Evolutionary conservation across 2,329 filamentous ascomycete species (phyloP).

Genomic region (Beauveria medogensis): DNA sequence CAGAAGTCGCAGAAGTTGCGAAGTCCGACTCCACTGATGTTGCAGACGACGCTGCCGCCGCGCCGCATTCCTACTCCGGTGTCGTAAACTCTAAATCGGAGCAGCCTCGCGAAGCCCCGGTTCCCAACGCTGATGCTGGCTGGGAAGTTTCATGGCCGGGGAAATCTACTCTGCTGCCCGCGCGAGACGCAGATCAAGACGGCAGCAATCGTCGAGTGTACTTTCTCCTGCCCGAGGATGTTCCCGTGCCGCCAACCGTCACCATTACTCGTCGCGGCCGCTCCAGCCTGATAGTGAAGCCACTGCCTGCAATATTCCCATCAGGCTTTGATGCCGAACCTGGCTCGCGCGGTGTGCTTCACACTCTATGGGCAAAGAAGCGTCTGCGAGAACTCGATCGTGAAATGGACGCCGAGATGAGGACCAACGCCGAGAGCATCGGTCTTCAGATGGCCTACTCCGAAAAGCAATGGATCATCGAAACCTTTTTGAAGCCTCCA

Average conservation of each 20-base stretch:
- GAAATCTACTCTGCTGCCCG: constrained; percentile 63
- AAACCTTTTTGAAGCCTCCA: constrained; percentile 51
- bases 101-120: constrained; percentile 12
- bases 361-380: constrained; percentile 86
- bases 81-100: neutral
- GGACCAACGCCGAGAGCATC: constrained; percentile 69
- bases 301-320: constrained; percentile 79
- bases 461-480: constrained; percentile 78
- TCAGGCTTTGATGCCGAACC: constrained; percentile 62
- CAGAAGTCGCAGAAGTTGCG: neutral
- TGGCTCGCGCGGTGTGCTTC: constrained; percentile 73
- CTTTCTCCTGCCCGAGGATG: constrained; percentile 69
- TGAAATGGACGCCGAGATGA: constrained; percentile 69
- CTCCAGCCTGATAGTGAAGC: constrained; percentile 54
- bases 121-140: constrained; percentile 15
- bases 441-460: constrained; percentile 76
- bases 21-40: neutral
- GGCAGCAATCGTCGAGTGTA: constrained; percentile 56
- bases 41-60: neutral
- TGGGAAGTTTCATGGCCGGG: constrained; percentile 84
- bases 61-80: neutral
- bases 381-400: constrained; percentile 64
- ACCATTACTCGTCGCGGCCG: constrained; percentile 46
- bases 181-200: constrained; percentile 33
- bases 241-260: constrained; percentile 63